Evolutionary conservation across 768 basidiomycete genomes (phyloP).

Genomic region (Multifurca ochricompacta): DNA sequence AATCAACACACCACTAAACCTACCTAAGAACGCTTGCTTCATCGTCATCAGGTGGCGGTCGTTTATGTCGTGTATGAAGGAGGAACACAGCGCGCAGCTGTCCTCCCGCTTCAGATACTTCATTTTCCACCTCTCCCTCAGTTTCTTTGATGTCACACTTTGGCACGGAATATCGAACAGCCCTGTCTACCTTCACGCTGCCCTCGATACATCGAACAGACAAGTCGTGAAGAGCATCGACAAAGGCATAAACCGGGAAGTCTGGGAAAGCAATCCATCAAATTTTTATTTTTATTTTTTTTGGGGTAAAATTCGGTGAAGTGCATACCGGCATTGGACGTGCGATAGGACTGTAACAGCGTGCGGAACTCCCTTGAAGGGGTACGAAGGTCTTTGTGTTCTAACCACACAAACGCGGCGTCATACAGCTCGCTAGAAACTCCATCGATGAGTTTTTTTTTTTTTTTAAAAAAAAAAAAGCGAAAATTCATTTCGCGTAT

Average conservation of each 20-base stretch:
- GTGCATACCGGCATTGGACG: slow-evolving; percentile 8
- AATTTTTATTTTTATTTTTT: neutral
- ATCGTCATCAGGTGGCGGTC: slow-evolving; percentile 18
- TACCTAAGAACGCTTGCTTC: slow-evolving; percentile 17
- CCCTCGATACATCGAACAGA: slow-evolving; percentile 13
- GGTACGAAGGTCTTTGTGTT: slow-evolving; percentile 12
- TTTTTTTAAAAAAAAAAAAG: neutral
- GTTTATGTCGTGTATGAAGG: slow-evolving; percentile 18
- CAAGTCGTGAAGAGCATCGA: slow-evolving; percentile 14
- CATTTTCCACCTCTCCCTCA: slow-evolving; percentile 9
- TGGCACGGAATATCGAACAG: slow-evolving; percentile 14
- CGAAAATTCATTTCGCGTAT: neutral
- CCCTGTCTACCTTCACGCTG: slow-evolving; percentile 11
- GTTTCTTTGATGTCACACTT: slow-evolving; percentile 16
- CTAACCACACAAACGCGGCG: slow-evolving; percentile 13
- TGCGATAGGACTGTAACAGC: slow-evolving; percentile 12
- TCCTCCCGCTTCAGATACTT: slow-evolving; percentile 6
- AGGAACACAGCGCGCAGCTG: slow-evolving; percentile 14
- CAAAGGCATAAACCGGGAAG: slow-evolving; percentile 14
- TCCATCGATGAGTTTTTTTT: neutral
- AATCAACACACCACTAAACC: neutral
- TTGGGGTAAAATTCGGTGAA: neutral
- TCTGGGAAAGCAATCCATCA: neutral
- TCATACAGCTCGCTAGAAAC: slow-evolving; percentile 11
- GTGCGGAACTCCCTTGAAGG: slow-evolving; percentile 6